phyloP scores from a whole-genome alignment of 2,329 filamentous ascomycete genomes.

The Chrysosporium keratinophilum region DNA sequence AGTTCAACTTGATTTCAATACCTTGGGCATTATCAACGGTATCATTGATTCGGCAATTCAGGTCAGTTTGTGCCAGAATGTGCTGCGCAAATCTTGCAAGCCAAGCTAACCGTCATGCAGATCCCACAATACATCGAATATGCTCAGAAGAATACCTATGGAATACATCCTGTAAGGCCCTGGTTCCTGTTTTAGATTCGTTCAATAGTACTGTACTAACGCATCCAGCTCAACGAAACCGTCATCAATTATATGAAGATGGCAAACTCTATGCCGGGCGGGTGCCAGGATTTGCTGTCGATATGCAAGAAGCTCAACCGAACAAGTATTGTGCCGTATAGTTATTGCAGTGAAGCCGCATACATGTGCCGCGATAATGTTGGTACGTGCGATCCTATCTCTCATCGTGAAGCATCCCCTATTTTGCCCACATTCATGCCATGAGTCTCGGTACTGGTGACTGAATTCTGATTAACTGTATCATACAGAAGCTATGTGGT shows the following conservation, averaged over 20 bases:
- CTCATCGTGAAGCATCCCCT: background rate
- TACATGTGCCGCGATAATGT: conserved; percentile 49
- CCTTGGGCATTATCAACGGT: conserved; percentile 47
- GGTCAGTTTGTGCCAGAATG: conserved; percentile 14
- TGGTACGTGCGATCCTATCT: conserved; percentile 25
- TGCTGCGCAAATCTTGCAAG: background rate
- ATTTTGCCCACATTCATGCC: background rate
- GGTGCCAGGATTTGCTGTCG: conserved; percentile 53
- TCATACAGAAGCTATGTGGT: conserved; percentile 39
- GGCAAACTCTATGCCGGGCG: conserved; percentile 50
- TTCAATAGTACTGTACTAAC: background rate
- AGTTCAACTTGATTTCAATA: conserved; percentile 44
- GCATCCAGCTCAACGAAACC: conserved; percentile 42
- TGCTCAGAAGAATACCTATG: conserved; percentile 8
- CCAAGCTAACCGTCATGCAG: background rate
- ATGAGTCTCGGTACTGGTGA: background rate
- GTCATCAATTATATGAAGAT: conserved; percentile 51
- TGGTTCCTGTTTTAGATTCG: background rate
- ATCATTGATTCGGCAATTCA: conserved; percentile 48
- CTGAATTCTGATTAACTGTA: background rate
- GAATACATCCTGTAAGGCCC: conserved; percentile 6
- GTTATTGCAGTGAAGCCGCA: conserved; percentile 46
- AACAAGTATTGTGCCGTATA: conserved; percentile 41
- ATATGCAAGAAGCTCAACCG: conserved; percentile 55
- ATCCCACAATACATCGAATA: conserved; percentile 8